A percentile compares a stretch with the other conserved stretches of the same genome.
Conservation (phyloP, 345 rosid genomes). For the Ceriops zippeliana region DNA sequence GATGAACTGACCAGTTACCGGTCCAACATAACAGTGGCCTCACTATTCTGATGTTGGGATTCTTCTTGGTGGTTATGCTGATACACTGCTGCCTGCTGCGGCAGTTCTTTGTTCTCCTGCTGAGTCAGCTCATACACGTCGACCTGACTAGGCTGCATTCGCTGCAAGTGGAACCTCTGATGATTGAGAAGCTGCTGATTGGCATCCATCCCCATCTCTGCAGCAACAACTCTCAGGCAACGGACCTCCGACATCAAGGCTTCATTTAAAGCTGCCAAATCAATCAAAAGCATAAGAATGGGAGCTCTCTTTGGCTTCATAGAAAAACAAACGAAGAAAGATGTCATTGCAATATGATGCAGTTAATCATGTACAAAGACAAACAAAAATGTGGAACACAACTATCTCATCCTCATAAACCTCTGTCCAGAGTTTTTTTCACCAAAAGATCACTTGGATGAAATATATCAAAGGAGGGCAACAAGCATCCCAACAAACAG, state of each 20-base stretch:
- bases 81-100: neutral
- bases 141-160: slow-evolving; percentile 20
- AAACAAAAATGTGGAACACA: no score
- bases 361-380: no score
- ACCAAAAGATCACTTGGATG: no score
- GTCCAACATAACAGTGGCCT: slow-evolving; percentile 4
- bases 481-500: no score
- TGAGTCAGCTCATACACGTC: slow-evolving; percentile 26
- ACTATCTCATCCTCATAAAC: no score
- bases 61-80: neutral
- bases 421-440: no score
- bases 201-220: slow-evolving; percentile 30
- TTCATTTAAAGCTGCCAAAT: slow-evolving; percentile 50
- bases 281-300: neutral
- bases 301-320: neutral
- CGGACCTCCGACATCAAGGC: slow-evolving; percentile 47
- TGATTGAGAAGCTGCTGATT: slow-evolving; percentile 32
- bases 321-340: neutral
- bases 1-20: no score
- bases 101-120: slow-evolving; percentile 28
- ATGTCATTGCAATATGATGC: no score
- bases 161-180: slow-evolving; percentile 29
- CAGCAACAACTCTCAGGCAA: slow-evolving; percentile 34
- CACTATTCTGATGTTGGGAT: slow-evolving; percentile 11
- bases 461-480: no score